Base-by-base conservation (phyloP, 2,329 filamentous ascomycete species). In the Amylocarpus encephaloides region DNA sequence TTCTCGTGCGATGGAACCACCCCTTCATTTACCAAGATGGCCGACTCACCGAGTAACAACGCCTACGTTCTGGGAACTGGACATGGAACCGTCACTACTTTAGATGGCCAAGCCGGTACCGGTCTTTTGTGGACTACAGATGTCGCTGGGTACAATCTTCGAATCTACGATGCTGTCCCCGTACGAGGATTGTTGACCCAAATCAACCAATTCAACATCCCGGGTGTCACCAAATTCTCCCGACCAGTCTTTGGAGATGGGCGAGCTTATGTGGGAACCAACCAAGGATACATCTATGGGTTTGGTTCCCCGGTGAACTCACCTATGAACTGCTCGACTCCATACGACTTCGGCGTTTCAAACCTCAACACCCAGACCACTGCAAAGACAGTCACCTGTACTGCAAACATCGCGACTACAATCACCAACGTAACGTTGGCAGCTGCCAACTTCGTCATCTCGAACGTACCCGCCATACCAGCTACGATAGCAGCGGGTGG, bases 161-260 rank as follows among this genome's bases (percentile, higher is more conserved):
- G 74, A 16, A 70, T 79, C 32, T 80, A 78, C 57, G 70, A 78
- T 18, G 73, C 77, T 0, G 63, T 79, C 1, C 78, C 76, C 0
- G 64, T 68, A 7, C 69, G 73, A 19, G 74, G 73, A 0, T 52
- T 63, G 1, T 61, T 82, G 43, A 73, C 67, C 1, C 64, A 75
- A 46, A 70, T 80, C 54, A 72, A 74, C 30, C 70, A 70, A 1
- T 79, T 80, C 55, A 73, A 73, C 22, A 69, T 80, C 11, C 67
- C 71, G 0, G 75, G 74, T 0, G 70, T 74, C 3, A 75, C 70
- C 41, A 82, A 82, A 63, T 82, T 82, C 54, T 74, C 73, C 2
- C 70, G 78, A 1, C 75, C 78, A 1, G 76, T 78, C 2, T 81
- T 82, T 49, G 78, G 78, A 6, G 70, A 82, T 50, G 77, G 75